Evolutionary conservation across 495 filamentous ascomycete species (phyloP), one percentile per base, ranked within the genome.

Genomic region (Rhypophila decipiens): DNA sequence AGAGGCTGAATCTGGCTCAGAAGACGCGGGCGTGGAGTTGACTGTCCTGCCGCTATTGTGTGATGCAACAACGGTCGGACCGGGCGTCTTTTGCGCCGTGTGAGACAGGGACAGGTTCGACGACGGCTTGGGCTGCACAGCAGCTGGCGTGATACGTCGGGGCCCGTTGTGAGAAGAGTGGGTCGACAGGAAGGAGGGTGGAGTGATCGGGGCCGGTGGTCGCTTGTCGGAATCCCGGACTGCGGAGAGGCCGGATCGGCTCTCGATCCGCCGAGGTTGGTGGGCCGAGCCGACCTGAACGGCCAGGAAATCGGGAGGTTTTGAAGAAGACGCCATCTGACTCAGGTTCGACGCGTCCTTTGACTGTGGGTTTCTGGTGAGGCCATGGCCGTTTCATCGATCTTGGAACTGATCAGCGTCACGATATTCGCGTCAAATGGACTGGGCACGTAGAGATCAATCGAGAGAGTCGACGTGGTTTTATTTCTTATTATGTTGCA

Each of bases 311-410:
- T 5, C n/a, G 35, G 8, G 38, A 18, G 38, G 24, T 10, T 23
- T 18, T 47, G 23, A 12, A 37, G 33, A 12, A 34, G 35, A 23
- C 44, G 21, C 35, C 35, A 39, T 47, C 3, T 46, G 35, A 36
- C 20, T 47, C 22, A 39, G 8, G 1, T 46, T 29, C 18, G 17
- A 37, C 44, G 17, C 34, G 22, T 47, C 44, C 44, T 21, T 22
- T 39, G 17, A 19, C 24, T 39, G 22, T 10, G 22, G 39, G 39
- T 36, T 29, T 47, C 20, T 20, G 39, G 23, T 34, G 39, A 39
- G 44, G 44, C 44, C 44, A 31, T 47, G 35, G 35, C 44, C 34
- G 24, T 37, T n/a, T n/a, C n/a, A n/a, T n/a, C n/a, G n/a, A n/a
- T n/a, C n/a, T n/a, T n/a, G n/a, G n/a, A n/a, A n/a, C n/a, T n/a